Conservation (phyloP, 768 basidiomycete genomes). For the Kwoniella sp. region DNA sequence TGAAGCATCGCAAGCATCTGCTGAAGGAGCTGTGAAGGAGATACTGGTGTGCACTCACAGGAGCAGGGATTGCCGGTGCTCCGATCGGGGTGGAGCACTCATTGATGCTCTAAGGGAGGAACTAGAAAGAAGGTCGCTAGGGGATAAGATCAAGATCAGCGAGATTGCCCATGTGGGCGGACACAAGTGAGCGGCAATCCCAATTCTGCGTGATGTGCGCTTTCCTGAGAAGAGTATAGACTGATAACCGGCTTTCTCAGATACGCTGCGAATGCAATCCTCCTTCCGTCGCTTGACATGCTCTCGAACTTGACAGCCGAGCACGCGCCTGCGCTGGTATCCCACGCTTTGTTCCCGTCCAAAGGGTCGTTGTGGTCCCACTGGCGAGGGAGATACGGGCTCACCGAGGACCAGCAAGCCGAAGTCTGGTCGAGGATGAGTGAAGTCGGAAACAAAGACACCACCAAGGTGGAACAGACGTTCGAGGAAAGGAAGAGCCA, state of each 20-base stretch:
- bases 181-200: slow-evolving; percentile 66
- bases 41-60: slow-evolving; percentile 73
- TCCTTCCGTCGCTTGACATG: slow-evolving; percentile 60
- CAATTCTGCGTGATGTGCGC: neutral
- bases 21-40: slow-evolving; percentile 21
- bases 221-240: neutral
- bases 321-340: slow-evolving; percentile 65
- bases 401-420: slow-evolving; percentile 64
- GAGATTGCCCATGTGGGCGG: slow-evolving; percentile 81
- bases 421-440: slow-evolving; percentile 32
- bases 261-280: slow-evolving; percentile 56
- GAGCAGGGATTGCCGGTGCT: slow-evolving; percentile 77
- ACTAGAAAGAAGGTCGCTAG: slow-evolving; percentile 58
- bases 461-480: slow-evolving; percentile 4
- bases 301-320: slow-evolving; percentile 65
- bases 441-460: neutral
- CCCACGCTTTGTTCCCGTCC: slow-evolving; percentile 56
- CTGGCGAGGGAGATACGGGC: slow-evolving; percentile 75
- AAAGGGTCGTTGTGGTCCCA: slow-evolving; percentile 59
- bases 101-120: slow-evolving; percentile 64
- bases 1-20: neutral
- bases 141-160: slow-evolving; percentile 60
- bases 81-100: slow-evolving; percentile 66
- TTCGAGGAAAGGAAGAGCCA: neutral
- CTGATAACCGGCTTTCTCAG: slow-evolving; percentile 27